Percentiles rank a stretch among this genome's conserved stretches.
Conservation (phyloP, 305 asterid species). For the Solanum hybrid region DNA sequence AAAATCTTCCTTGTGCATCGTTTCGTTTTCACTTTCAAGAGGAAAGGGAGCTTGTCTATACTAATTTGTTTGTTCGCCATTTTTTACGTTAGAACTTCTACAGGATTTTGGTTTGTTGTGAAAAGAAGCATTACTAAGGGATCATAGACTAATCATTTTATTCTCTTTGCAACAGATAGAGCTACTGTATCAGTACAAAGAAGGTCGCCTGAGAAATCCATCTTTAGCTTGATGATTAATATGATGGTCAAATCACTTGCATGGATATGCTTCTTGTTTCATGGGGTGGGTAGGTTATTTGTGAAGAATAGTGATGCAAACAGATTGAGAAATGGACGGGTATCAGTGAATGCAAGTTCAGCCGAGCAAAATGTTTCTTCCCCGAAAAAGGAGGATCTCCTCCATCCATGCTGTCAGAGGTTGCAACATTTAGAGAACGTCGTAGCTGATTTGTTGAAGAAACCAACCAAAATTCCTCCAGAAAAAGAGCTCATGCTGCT, state of each 20-base stretch:
- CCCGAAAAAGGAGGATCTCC: slow-evolving; percentile 32
- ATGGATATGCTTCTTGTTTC: slow-evolving; percentile 32
- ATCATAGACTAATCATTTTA: neutral
- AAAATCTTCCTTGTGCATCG: neutral
- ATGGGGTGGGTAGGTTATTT: slow-evolving; percentile 31
- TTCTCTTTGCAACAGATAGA: slow-evolving; percentile 31
- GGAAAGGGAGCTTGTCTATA: neutral
- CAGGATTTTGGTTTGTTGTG: neutral
- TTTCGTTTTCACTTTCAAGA: neutral
- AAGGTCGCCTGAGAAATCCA: slow-evolving; percentile 31
- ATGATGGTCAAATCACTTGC: slow-evolving; percentile 44
- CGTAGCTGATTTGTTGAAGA: slow-evolving; percentile 60
- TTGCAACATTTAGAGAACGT: slow-evolving; percentile 70
- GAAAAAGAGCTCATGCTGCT: slow-evolving; percentile 77
- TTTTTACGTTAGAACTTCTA: neutral
- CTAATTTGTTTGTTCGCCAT: neutral
- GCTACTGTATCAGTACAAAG: slow-evolving; percentile 18
- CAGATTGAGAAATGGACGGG: slow-evolving; percentile 17
- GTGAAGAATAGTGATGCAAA: slow-evolving; percentile 22
- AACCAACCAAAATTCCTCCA: slow-evolving; percentile 74
- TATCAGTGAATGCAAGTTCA: slow-evolving; percentile 27
- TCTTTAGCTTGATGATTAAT: slow-evolving; percentile 21
- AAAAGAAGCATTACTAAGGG: neutral
- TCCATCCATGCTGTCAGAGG: slow-evolving; percentile 75
- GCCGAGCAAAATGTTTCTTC: slow-evolving; percentile 21